Evolutionary conservation across 352 stramenopile genomes (phyloP).

Genomic region (Detonula confervacea): DNA sequence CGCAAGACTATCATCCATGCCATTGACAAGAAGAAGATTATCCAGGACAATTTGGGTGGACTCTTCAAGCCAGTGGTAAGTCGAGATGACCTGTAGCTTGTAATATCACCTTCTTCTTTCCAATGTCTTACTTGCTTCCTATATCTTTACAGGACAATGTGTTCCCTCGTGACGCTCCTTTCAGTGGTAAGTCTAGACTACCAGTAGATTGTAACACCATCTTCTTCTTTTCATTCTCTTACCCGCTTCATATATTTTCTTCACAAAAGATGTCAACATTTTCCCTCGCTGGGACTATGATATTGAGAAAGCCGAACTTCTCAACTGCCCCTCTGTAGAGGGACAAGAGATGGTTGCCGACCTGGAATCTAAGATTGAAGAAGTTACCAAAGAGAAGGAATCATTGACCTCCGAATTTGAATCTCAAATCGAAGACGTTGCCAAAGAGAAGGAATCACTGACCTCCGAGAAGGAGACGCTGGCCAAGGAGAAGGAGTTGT

Average conservation of each 20-base stretch:
- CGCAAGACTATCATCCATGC: constrained; percentile 56
- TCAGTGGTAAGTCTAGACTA: not conserved
- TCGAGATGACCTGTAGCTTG: too few relatives aligned
- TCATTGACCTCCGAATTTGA: not conserved
- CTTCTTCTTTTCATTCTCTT: too few relatives aligned
- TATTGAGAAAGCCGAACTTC: constrained; percentile 63
- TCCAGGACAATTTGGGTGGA: constrained; percentile 42
- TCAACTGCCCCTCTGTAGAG: constrained; percentile 67
- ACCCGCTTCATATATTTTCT: too few relatives aligned
- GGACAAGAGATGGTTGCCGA: too few relatives aligned
- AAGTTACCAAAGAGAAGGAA: not conserved
- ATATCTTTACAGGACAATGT: too few relatives aligned
- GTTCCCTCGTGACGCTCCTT: constrained; percentile 15
- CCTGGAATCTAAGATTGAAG: not conserved
- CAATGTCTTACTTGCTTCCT: too few relatives aligned
- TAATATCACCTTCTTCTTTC: too few relatives aligned
- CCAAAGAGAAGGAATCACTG: not conserved
- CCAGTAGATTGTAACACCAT: too few relatives aligned
- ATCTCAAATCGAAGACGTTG: not conserved
- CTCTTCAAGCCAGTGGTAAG: constrained; percentile 18
- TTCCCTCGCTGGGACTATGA: constrained; percentile 68
- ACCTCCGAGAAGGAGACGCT: not conserved
- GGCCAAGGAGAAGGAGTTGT: not conserved
- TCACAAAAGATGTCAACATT: constrained; percentile 73
- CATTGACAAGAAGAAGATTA: constrained; percentile 48